Base-by-base conservation (phyloP, 768 basidiomycete genomes). In the Trametes cinnabarina region DNA sequence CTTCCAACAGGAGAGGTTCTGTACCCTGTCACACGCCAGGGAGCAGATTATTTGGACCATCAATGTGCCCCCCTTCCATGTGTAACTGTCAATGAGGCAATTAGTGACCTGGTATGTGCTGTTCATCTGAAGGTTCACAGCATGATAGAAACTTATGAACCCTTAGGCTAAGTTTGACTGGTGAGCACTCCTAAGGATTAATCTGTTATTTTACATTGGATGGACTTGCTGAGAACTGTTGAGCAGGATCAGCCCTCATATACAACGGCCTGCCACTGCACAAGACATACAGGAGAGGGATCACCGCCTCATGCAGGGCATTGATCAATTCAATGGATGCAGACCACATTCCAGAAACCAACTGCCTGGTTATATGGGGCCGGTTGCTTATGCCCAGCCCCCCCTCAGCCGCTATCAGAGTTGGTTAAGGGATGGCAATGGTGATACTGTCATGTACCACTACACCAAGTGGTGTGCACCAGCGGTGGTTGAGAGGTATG, bases 151-250 rank as follows among this genome's bases (percentile, higher is more conserved):
- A 22, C 28, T 42, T 8, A 26, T 49, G 6, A 4, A 17, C 3
- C 14, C 41, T 5, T 22, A 89, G 85, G 84, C 84, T 28, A 74
- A 71, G 1, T 92, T 88, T 71, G 87, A 92, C 55, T 92, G 90
- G 90, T 83, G 56, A 55, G 72, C 61, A 49, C n/a, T 44, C 30
- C n/a, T n/a, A n/a, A n/a, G n/a, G n/a, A n/a, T n/a, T n/a, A n/a
- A n/a, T n/a, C n/a, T n/a, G n/a, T n/a, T 34, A 19, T n/a, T 25
- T 23, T 6, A n/a, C 49, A 3, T 47, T 37, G 47, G 26, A 11
- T 19, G 20, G n/a, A 28, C 26, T 34, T 26, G 35, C 15, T 15
- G 4, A 19, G 15, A 28, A 19, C 20, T 30, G 14, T 15, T 8
- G 2, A 26, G 14, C 51, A 88, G 86, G 86, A 68, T 69, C n/a